Percentiles rank a stretch among this genome's conserved stretches.
phyloP scores from a whole-genome alignment of 169 alveolate genomes.

The Toxoplasma gondii region DNA sequence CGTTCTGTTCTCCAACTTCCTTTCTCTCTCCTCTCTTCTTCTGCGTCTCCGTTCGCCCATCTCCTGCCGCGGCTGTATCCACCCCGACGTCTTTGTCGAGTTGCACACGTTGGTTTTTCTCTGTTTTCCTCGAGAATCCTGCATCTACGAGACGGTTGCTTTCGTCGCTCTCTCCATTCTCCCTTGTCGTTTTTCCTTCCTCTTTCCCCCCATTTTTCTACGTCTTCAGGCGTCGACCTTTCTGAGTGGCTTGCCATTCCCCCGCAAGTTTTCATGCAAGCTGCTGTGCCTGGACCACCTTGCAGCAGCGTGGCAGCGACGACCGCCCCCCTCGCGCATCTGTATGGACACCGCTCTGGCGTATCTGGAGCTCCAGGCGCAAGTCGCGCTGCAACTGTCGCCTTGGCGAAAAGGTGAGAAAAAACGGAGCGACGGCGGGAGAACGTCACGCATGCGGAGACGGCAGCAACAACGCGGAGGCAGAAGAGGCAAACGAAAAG shows the following conservation, averaged over 20 bases:
- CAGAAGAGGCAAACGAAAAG: not conserved
- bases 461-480: not conserved
- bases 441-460: no score
- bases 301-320: slow-evolving; percentile 11
- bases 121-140: not conserved
- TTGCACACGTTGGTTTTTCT: not conserved
- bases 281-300: slow-evolving; percentile 3
- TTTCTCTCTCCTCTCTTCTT: not conserved
- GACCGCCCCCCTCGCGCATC: not conserved
- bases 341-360: not conserved
- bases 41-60: not conserved
- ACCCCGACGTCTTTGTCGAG: not conserved
- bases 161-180: not conserved
- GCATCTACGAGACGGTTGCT: not conserved
- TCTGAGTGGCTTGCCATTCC: slow-evolving; percentile 10
- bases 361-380: not conserved
- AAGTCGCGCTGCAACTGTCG: not conserved
- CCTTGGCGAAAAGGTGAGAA: not conserved
- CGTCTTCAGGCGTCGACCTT: slow-evolving; percentile 15
- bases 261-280: slow-evolving; percentile 2
- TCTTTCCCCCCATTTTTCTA: not conserved
- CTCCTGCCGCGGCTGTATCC: not conserved
- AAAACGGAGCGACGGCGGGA: no score
- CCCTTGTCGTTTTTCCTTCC: not conserved
- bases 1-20: no score